A percentile compares a stretch with the other conserved stretches of the same genome.
phyloP scores from a whole-genome alignment of 768 basidiomycete genomes.

The Mycena capillaripes region DNA sequence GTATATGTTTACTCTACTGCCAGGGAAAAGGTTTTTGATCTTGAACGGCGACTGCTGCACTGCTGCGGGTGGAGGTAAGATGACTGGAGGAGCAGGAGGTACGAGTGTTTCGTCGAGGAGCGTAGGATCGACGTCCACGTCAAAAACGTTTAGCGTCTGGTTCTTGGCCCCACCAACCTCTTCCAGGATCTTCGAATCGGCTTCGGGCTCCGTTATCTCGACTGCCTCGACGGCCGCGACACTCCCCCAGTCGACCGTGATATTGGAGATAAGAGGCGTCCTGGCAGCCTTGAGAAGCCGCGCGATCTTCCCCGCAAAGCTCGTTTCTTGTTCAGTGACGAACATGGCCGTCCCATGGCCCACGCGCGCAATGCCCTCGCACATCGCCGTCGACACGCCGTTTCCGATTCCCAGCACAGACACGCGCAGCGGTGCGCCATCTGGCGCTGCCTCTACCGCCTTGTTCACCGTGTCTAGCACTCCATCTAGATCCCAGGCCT shows the following conservation, averaged over 20 bases:
- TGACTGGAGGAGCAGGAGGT: constrained; percentile 17
- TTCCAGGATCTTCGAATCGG: neutral
- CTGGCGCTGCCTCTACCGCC: constrained; percentile 40
- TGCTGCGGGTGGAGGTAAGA: constrained; percentile 18
- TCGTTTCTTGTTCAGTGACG: constrained; percentile 48
- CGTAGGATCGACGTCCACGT: constrained; percentile 18
- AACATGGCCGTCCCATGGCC: constrained; percentile 57
- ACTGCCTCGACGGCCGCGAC: neutral
- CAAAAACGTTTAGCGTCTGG: constrained; percentile 33
- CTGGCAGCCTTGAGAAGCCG: constrained; percentile 57
- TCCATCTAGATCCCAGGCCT: constrained; percentile 34
- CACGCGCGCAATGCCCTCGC: constrained; percentile 54
- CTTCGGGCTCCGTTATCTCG: neutral
- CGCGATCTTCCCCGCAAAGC: constrained; percentile 33
- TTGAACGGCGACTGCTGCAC: constrained; percentile 32
- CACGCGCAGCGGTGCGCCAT: constrained; percentile 49
- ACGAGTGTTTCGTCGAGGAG: constrained; percentile 4
- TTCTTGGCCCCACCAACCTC: neutral
- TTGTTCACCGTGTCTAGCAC: constrained; percentile 24
- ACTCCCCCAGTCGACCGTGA: constrained; percentile 57
- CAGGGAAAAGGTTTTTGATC: constrained; percentile 24
- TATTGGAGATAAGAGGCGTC: constrained; percentile 49
- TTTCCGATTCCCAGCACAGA: constrained; percentile 63
- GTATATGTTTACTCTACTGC: constrained; percentile 17
- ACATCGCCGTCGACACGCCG: constrained; percentile 54